phyloP scores from a whole-genome alignment of 805 yeast genomes.

The Pichia occidentalis region DNA sequence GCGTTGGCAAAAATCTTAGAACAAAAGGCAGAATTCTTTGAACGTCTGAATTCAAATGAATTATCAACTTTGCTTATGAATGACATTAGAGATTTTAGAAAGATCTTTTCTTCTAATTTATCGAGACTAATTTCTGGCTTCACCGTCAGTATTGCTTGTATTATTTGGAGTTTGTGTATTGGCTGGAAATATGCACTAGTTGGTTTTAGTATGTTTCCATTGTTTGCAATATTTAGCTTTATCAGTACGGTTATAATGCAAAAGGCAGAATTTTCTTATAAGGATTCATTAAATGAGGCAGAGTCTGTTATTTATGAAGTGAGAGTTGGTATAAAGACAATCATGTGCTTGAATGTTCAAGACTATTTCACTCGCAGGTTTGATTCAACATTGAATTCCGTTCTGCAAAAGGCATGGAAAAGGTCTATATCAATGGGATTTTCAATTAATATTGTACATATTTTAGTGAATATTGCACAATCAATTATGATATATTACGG shows the following conservation, averaged over 20 bases:
- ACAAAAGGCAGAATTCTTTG: slow-evolving; percentile 52
- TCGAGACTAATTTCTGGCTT: slow-evolving; percentile 47
- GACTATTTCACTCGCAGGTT: slow-evolving; percentile 39
- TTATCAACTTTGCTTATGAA: slow-evolving; percentile 65
- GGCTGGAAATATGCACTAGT: slow-evolving; percentile 90
- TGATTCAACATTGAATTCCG: slow-evolving; percentile 20
- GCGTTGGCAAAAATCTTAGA: slow-evolving; percentile 43
- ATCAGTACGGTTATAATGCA: slow-evolving; percentile 25
- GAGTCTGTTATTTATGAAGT: slow-evolving; percentile 51
- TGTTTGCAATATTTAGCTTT: slow-evolving; percentile 44
- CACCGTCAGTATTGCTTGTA: slow-evolving; percentile 51
- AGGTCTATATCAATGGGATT: slow-evolving; percentile 61
- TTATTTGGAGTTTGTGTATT: slow-evolving; percentile 65
- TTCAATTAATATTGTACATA: slow-evolving; percentile 53
- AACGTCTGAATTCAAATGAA: slow-evolving; percentile 40
- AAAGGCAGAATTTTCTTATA: slow-evolving; percentile 53
- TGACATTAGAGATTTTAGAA: slow-evolving; percentile 73
- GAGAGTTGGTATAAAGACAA: slow-evolving; percentile 54
- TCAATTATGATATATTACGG: slow-evolving; percentile 78
- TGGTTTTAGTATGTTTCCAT: slow-evolving; percentile 69
- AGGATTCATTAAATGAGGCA: slow-evolving; percentile 44
- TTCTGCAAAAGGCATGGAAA: slow-evolving; percentile 36
- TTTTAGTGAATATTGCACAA: slow-evolving; percentile 55
- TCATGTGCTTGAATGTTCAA: slow-evolving; percentile 50
- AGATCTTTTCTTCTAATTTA: slow-evolving; percentile 56